These are phyloP conservation scores for Capillidium heterosporum DNA, from an alignment of 371 early-diverging fungal species.

Conservation along the genomic window DNA sequence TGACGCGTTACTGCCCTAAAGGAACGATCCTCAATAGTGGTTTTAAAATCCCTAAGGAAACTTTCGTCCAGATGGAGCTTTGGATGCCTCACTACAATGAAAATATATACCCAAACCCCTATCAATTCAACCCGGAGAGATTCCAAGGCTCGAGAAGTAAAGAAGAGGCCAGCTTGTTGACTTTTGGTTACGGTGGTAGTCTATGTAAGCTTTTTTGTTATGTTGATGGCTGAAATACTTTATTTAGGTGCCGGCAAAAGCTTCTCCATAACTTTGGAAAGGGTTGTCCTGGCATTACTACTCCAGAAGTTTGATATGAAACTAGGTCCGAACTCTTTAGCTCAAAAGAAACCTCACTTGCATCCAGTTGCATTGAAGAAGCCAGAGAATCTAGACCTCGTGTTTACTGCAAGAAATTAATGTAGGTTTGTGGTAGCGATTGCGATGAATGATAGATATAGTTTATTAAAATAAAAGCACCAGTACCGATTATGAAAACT, in stretches of 20 bases:
- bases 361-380: not conserved
- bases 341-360: too few relatives aligned
- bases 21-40: not conserved
- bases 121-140: not conserved
- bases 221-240: not conserved
- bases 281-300: slow-evolving; percentile 10
- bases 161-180: slow-evolving; percentile 1
- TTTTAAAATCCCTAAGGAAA: not conserved
- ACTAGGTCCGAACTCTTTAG: too few relatives aligned
- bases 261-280: not conserved
- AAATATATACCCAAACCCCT: not conserved
- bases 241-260: slow-evolving; percentile 4
- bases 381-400: not conserved
- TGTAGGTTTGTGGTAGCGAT: too few relatives aligned
- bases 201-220: not conserved
- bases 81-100: not conserved
- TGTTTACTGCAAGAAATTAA: not conserved
- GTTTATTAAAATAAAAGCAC: too few relatives aligned
- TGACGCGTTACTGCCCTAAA: not conserved
- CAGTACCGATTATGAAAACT: too few relatives aligned
- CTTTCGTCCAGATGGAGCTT: not conserved
- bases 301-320: not conserved
- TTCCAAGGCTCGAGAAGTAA: not conserved
- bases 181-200: not conserved
- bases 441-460: too few relatives aligned